Base-by-base conservation (phyloP, 2,329 filamentous ascomycete species). In the Septoria petroselini region DNA sequence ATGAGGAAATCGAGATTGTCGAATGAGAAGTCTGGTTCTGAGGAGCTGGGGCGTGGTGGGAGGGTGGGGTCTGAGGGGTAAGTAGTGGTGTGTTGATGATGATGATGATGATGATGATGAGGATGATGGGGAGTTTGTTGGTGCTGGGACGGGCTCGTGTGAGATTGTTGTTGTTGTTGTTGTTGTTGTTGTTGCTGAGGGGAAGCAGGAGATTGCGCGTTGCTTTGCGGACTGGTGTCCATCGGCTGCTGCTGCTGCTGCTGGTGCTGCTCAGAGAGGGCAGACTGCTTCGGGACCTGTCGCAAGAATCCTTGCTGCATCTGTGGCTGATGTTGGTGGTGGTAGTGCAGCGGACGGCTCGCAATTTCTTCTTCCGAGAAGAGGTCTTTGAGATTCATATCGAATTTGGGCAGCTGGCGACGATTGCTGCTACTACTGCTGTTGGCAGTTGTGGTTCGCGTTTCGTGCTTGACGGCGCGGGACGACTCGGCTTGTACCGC, bases 1-100 rank as follows among this genome's bases (percentile, higher is more conserved):
- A n/a, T n/a, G 11, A 81, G 65, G 62, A 81, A 81, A 57, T 80
- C 76, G 11, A 81, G 71, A 41, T 77, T 73, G 12, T 74, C 70
- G 46, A 75, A 62, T 9, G 53, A 56, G 40, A 55, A 58, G 27
- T 65, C 57, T 12, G 52, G 49, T 47, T 57, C 55, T 45, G 52
- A 35, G n/a, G n/a, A n/a, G n/a, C n/a, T n/a, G n/a, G n/a, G n/a
- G 50, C 42, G 41, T n/a, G 55, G 50, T 7, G 34, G 27, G 27
- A 17, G 23, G 12, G 41, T 17, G 12, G 37, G 37, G 15, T 54
- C 44, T 11, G 54, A 33, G 21, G n/a, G n/a, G n/a, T n/a, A 41
- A 27, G 18, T 46, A 30, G 23, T 41, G 38, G 39, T 50, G 55
- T 34, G 65, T 62, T 5, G n/a, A n/a, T n/a, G n/a, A n/a, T n/a